A percentile compares a stretch with the other conserved stretches of the same genome.
phyloP scores from a whole-genome alignment of 116 monocot genomes.

The Iris pallida region DNA sequence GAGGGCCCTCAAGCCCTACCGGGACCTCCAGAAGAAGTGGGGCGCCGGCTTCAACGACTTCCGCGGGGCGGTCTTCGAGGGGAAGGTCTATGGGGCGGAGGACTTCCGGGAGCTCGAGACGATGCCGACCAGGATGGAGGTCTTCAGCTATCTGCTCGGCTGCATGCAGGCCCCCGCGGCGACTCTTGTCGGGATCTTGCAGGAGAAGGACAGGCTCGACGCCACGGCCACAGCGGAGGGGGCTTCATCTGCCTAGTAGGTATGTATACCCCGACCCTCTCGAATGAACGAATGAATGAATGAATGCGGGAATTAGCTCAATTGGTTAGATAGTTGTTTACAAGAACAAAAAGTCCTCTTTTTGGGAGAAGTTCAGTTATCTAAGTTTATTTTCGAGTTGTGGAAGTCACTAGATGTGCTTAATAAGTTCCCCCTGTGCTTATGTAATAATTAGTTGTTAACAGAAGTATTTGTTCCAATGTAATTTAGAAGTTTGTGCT shows the following conservation, averaged over 20 bases:
- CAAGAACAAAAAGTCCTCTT: no score
- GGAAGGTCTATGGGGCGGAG: conserved; percentile 65
- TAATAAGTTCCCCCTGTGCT: no score
- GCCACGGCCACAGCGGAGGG: not conserved
- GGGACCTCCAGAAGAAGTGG: conserved; percentile 75
- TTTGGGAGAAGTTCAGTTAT: no score
- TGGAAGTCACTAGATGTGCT: no score
- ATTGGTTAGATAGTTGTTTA: no score
- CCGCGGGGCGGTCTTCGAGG: conserved; percentile 86
- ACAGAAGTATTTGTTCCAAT: no score
- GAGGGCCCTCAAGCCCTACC: conserved; percentile 59
- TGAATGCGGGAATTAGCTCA: no score
- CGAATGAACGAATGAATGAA: no score
- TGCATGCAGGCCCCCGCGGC: conserved; percentile 59
- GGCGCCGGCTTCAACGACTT: conserved; percentile 77
- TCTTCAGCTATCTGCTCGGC: conserved; percentile 54
- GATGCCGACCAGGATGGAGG: conserved; percentile 55
- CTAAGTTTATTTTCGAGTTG: no score
- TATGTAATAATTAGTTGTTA: no score
- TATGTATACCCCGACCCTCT: no score
- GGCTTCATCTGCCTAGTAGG: not conserved
- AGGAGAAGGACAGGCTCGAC: conserved; percentile 12
- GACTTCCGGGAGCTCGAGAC: conserved; percentile 77
- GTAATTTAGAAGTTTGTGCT: no score
- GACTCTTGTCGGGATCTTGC: conserved; percentile 60